Evolutionary conservation across 129 eudicot species (phyloP), one percentile per base, ranked within the genome.

Genomic region (Flaveria linearis): DNA sequence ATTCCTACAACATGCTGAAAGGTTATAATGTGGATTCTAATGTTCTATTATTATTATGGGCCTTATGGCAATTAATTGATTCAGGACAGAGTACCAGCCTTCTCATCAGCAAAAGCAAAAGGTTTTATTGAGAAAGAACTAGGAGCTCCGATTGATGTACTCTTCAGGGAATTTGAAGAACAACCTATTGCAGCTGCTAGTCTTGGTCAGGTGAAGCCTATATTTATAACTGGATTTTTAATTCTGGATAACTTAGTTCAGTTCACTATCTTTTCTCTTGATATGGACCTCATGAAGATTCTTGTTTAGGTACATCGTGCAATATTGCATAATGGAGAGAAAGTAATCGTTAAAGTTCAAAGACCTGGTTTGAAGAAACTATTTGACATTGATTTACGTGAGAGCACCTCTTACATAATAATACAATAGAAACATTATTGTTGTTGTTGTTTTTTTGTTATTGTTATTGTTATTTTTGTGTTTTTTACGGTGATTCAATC

Each of bases 111-210:
- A 65, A 91, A 89, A 82, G 97, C 97, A 15, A 91, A 75, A 68
- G 86, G 63, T 7, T 87, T 86, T 63, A 86, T 94, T 56, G 92
- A 92, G 80, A 82, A 62, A 62, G 99, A 94, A 80, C 80, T 94
- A 62, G 96, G 99, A 53, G 96, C 97, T 81, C 97, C 99, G 2
- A 88, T 94, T 55, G 65, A 87, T 62, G 53, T 86, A 74, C 77
- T 94, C 50, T 94, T 89, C 68, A 87, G 75, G 88, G 99, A 81
- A 74, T 94, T 94, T 80, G 99, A 91, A 84, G 99, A 91, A 16
- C 78, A 76, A 47, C 99, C 99, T 14, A 89, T 94, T 74, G 99
- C 99, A 76, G 97, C 99, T 71, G 99, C 99, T 83, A 94, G 99
- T 85, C 99, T 94, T 85, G 99, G 99, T 76, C 99, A 94, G 97